phyloP scores from a whole-genome alignment of 75 land plant genomes.

The Azolla pinnata region DNA sequence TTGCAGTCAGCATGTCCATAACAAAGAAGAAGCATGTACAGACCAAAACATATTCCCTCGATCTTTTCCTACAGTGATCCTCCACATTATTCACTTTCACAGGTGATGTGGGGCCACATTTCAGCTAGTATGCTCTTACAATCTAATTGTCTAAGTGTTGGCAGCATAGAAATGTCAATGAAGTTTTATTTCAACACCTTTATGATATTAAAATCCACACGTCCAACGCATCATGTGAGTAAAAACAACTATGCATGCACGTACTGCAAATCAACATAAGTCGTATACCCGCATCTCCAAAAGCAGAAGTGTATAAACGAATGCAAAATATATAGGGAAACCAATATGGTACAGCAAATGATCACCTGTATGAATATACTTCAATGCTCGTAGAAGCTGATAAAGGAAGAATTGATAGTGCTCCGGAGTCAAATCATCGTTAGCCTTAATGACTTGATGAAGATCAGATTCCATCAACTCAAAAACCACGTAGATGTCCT shows the following conservation, averaged over 20 bases:
- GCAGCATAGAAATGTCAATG: too few species aligned
- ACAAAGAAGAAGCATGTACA: too few species aligned
- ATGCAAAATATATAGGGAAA: background rate
- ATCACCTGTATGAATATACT: slow-evolving; percentile 84
- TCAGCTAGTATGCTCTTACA: background rate
- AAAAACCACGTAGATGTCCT: slow-evolving; percentile 68
- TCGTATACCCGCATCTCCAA: too few species aligned
- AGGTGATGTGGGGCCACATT: background rate
- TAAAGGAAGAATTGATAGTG: slow-evolving; percentile 86
- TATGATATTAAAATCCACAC: background rate
- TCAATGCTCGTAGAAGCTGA: slow-evolving; percentile 84
- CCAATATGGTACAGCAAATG: background rate
- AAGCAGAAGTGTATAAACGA: background rate
- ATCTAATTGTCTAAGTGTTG: too few species aligned
- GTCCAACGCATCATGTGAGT: background rate
- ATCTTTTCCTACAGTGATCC: too few species aligned
- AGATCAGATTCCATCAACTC: slow-evolving; percentile 89
- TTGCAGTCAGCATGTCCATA: too few species aligned
- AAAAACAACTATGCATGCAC: background rate
- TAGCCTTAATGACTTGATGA: slow-evolving; percentile 86
- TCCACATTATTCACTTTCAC: background rate
- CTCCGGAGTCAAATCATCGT: slow-evolving; percentile 83
- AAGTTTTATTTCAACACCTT: too few species aligned
- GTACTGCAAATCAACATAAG: background rate
- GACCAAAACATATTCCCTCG: background rate